Evolutionary conservation across 2,329 filamentous ascomycete genomes (phyloP).

Genomic region (Nemania sp.): DNA sequence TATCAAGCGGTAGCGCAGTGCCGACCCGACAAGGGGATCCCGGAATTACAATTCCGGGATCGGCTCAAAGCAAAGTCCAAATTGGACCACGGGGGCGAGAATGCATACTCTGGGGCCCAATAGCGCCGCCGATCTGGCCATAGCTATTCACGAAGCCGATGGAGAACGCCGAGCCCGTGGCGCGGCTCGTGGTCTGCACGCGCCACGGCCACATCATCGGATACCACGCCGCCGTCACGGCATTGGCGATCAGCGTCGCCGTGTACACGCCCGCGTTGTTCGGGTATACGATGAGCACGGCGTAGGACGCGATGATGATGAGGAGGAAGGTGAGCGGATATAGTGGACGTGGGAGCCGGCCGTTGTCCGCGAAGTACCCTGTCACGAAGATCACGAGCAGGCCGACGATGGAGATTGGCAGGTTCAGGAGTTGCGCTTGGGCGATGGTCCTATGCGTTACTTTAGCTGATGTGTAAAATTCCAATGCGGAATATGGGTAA

Average conservation of each 20-base stretch:
- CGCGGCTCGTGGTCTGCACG: conserved; percentile 49
- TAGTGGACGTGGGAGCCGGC: conserved; percentile 46
- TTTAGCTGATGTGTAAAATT: background rate
- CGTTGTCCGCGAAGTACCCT: conserved; percentile 48
- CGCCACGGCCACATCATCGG: conserved; percentile 58
- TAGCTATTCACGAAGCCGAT: conserved; percentile 56
- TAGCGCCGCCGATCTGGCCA: conserved; percentile 52
- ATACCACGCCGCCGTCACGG: conserved; percentile 48
- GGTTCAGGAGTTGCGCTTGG: conserved; percentile 52
- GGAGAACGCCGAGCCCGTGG: conserved; percentile 54
- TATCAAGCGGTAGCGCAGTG: background rate
- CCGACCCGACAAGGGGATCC: background rate
- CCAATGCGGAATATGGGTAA: background rate
- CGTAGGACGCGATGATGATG: conserved; percentile 50
- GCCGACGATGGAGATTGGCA: conserved; percentile 48
- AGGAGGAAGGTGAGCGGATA: conserved; percentile 48
- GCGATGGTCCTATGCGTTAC: conserved; percentile 45
- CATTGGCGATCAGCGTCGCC: conserved; percentile 49
- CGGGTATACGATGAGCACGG: conserved; percentile 49
- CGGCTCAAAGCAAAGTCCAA: background rate
- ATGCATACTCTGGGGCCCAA: conserved; percentile 46
- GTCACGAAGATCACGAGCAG: conserved; percentile 48
- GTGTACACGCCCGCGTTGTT: conserved; percentile 51
- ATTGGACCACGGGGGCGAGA: background rate
- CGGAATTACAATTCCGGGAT: background rate